Evolutionary conservation across 345 rosid species (phyloP).

Genomic region (Orychophragmus violaceus): DNA sequence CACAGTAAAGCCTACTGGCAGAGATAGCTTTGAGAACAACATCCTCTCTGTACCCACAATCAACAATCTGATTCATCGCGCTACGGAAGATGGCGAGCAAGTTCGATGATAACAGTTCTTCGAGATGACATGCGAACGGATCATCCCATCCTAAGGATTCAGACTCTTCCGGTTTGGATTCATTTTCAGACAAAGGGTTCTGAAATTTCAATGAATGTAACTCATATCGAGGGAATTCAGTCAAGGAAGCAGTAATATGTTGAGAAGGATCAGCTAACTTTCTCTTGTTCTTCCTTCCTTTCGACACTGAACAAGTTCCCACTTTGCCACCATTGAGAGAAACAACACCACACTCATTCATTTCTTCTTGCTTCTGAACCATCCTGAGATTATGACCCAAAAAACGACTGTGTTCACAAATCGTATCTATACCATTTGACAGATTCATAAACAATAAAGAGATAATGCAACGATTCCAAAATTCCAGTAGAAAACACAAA

Average conservation of each 20-base stretch:
- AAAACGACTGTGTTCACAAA: not conserved
- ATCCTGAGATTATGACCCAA: constrained; percentile 2
- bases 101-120: constrained; percentile 47
- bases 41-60: constrained; percentile 42
- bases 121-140: constrained; percentile 63
- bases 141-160: constrained; percentile 79
- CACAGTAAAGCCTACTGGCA: constrained; percentile 38
- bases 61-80: constrained; percentile 39
- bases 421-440: not conserved
- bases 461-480: not conserved
- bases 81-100: constrained; percentile 32
- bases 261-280: constrained; percentile 79
- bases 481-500: not conserved
- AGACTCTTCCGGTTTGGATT: constrained; percentile 28
- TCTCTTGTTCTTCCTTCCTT: constrained; percentile 85
- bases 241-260: constrained; percentile 16
- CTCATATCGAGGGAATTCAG: constrained; percentile 37
- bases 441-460: constrained; percentile 3
- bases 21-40: constrained; percentile 37
- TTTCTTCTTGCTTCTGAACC: constrained; percentile 24
- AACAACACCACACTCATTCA: constrained; percentile 20
- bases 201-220: constrained; percentile 23
- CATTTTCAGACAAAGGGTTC: constrained; percentile 8
- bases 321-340: constrained; percentile 15
- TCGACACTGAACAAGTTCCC: constrained; percentile 38